Percentiles rank a stretch among this genome's conserved stretches.
Evolutionary conservation across 306 rosid genomes (phyloP).

Genomic region (Begonia fuchsioides): DNA sequence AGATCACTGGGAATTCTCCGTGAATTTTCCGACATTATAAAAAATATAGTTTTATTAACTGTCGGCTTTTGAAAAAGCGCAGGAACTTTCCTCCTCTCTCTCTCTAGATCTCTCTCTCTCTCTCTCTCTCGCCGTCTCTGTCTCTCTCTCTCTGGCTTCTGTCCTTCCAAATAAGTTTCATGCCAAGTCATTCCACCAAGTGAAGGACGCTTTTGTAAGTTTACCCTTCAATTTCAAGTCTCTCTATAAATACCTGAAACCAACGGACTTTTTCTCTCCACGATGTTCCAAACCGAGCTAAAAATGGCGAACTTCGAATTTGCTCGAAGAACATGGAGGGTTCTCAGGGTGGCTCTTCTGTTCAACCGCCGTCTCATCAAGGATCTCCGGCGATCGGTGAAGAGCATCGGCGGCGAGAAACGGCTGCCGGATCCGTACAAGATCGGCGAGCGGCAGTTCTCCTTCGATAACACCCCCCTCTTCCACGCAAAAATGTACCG

Average conservation of each 20-base stretch:
- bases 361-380: neutral
- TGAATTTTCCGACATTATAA: too few relatives aligned
- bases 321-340: neutral
- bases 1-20: too few relatives aligned
- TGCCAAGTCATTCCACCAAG: too few relatives aligned
- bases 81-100: too few relatives aligned
- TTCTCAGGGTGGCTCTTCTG: neutral
- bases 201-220: too few relatives aligned
- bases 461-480: conserved; percentile 3
- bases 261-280: neutral
- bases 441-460: neutral
- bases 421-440: neutral
- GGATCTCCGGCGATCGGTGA: neutral
- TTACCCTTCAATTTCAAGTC: neutral
- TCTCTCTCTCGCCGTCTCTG: too few relatives aligned
- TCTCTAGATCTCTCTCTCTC: too few relatives aligned
- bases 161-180: too few relatives aligned
- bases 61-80: too few relatives aligned
- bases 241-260: too few relatives aligned
- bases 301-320: neutral
- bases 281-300: neutral
- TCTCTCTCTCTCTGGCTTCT: too few relatives aligned
- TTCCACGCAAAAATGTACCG: neutral
- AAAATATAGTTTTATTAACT: too few relatives aligned
- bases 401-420: neutral